phyloP scores from a whole-genome alignment of 495 filamentous ascomycete species.

The Penicillium arizonense region DNA sequence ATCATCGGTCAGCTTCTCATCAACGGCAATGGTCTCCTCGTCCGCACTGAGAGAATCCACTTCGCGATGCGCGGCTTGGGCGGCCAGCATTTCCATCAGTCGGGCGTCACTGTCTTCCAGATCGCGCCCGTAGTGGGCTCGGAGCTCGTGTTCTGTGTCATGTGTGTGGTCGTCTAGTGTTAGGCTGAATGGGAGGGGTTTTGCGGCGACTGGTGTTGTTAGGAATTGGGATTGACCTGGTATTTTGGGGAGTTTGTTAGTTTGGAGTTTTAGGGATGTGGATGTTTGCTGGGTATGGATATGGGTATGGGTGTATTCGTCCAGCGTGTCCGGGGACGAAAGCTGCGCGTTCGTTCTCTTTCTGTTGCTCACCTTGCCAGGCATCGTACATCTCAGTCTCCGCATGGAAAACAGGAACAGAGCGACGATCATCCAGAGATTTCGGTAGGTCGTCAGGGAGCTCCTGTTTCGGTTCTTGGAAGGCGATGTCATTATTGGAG shows the following conservation, averaged over 20 bases:
- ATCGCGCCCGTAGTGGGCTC: slow-evolving; percentile 36
- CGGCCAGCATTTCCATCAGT: slow-evolving; percentile 93
- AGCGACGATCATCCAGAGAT: slow-evolving; percentile 83
- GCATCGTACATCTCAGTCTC: slow-evolving; percentile 99
- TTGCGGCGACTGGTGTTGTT: slow-evolving; percentile 77
- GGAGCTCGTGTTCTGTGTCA: slow-evolving; percentile 41
- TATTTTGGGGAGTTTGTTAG: background rate
- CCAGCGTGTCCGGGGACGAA: background rate
- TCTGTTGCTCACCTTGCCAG: slow-evolving; percentile 76
- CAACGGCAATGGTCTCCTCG: slow-evolving; percentile 72
- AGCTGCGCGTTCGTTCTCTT: background rate
- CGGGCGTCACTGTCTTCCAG: slow-evolving; percentile 80
- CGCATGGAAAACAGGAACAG: slow-evolving; percentile 51
- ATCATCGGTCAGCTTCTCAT: slow-evolving; percentile 68
- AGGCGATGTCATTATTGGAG: slow-evolving; percentile 12
- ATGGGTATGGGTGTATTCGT: background rate
- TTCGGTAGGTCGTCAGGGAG: slow-evolving; percentile 87
- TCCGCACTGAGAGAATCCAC: slow-evolving; percentile 69
- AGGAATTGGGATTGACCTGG: slow-evolving; percentile 93
- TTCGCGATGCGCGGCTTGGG: slow-evolving; percentile 79
- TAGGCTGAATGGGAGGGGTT: slow-evolving; percentile 81
- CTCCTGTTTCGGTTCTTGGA: slow-evolving; percentile 31
- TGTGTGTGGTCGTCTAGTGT: slow-evolving; percentile 68
- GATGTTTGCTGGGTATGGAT: background rate
- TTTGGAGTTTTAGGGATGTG: no score